Percentiles rank a stretch among this genome's conserved stretches.
Evolutionary conservation across 2,329 filamentous ascomycete genomes (phyloP).

Genomic region (Rutstroemia sp.): DNA sequence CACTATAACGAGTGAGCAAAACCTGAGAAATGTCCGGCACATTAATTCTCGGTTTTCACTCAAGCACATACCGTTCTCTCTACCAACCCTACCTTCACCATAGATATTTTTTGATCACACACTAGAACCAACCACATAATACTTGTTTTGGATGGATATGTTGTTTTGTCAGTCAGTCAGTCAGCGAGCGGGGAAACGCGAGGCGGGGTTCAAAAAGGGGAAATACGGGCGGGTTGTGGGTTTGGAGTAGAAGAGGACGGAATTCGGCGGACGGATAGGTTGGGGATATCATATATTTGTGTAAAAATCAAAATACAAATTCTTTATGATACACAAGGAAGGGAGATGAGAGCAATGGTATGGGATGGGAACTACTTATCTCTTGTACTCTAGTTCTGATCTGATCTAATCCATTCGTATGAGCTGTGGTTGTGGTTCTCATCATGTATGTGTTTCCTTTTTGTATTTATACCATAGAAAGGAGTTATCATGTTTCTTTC

Average conservation of each 20-base stretch:
- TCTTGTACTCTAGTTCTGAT: too few relatives aligned
- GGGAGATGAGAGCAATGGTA: too few relatives aligned
- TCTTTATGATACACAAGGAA: too few relatives aligned
- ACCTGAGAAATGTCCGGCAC: conserved; percentile 4
- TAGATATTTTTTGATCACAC: conserved; percentile 5
- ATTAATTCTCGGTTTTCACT: background rate
- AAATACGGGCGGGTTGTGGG: background rate
- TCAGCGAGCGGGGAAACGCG: background rate
- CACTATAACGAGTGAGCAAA: conserved; percentile 73
- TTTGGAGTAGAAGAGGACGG: background rate
- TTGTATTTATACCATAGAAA: background rate
- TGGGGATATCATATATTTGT: too few relatives aligned
- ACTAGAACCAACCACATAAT: background rate
- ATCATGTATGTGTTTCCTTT: background rate
- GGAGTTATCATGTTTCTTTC: background rate
- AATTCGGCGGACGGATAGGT: background rate
- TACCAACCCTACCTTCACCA: background rate
- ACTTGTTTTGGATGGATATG: conserved; percentile 2
- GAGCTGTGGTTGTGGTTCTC: background rate
- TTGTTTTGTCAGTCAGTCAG: background rate
- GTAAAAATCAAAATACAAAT: too few relatives aligned
- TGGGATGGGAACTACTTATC: too few relatives aligned
- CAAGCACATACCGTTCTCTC: background rate
- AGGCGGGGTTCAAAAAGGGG: background rate
- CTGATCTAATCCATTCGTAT: too few relatives aligned